A percentile compares a stretch with the other conserved stretches of the same genome.
phyloP scores from a whole-genome alignment of 768 basidiomycete species.

The Suillus discolor region DNA sequence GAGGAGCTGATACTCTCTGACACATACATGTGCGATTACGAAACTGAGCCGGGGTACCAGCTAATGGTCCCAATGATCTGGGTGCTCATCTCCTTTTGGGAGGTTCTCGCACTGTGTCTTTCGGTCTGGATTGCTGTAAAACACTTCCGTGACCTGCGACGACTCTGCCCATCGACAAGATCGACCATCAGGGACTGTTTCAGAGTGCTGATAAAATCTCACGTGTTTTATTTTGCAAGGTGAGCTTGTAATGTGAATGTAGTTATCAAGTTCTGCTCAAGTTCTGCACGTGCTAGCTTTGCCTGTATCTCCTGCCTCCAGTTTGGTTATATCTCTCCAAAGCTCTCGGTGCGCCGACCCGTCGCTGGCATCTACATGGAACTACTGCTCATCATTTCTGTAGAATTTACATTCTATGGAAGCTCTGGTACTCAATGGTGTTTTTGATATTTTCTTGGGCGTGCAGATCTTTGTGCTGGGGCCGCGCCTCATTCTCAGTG shows the following conservation, averaged over 20 bases:
- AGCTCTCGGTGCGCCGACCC: neutral
- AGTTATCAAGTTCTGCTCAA: neutral
- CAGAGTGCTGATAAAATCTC: neutral
- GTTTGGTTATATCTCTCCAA: neutral
- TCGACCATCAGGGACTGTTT: neutral
- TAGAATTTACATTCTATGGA: neutral
- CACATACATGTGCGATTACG: no score
- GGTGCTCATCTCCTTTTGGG: neutral
- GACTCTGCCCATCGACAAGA: neutral
- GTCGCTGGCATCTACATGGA: neutral
- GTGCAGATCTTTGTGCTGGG: neutral
- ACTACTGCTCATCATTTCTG: neutral
- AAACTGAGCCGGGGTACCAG: neutral
- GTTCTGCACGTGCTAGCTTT: neutral
- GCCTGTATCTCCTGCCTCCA: neutral
- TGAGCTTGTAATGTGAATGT: neutral
- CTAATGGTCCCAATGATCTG: neutral
- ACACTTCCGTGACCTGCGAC: neutral
- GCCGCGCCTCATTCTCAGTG: neutral
- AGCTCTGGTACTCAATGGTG: neutral
- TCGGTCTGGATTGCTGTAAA: neutral
- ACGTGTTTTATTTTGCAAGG: neutral
- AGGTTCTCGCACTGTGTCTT: neutral
- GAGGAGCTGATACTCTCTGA: neutral
- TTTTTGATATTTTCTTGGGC: neutral